These are phyloP conservation scores for Euphrasia confusa DNA, from an alignment of 257 asterid genomes.

Conservation along the genomic window DNA sequence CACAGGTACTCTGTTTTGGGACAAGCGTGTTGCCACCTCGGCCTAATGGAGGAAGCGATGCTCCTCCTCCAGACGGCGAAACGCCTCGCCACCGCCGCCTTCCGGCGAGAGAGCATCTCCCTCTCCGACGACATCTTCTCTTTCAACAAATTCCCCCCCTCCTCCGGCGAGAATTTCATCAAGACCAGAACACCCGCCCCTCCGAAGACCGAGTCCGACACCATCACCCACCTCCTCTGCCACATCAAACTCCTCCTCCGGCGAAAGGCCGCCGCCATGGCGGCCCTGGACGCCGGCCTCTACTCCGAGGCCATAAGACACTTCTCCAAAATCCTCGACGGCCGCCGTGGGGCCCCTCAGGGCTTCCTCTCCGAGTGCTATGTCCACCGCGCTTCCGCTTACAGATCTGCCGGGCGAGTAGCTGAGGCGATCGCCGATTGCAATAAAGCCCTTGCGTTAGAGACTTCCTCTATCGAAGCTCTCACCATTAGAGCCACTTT, in stretches of 20 bases:
- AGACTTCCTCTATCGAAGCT: slow-evolving; percentile 74
- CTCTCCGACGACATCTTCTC: slow-evolving; percentile 78
- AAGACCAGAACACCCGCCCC: slow-evolving; percentile 33
- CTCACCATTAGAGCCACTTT: slow-evolving; percentile 63
- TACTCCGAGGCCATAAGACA: slow-evolving; percentile 62
- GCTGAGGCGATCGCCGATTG: slow-evolving; percentile 78
- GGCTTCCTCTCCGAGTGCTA: slow-evolving; percentile 65
- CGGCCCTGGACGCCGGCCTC: slow-evolving; percentile 70
- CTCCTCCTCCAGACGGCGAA: slow-evolving; percentile 82
- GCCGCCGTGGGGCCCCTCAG: slow-evolving; percentile 76
- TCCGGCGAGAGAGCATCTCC: slow-evolving; percentile 86
- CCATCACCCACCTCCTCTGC: slow-evolving; percentile 56
- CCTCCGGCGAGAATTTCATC: slow-evolving; percentile 33
- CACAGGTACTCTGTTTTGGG: slow-evolving; percentile 80
- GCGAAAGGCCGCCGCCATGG: slow-evolving; percentile 67
- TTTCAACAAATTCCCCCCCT: slow-evolving; percentile 33
- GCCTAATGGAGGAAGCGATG: slow-evolving; percentile 95
- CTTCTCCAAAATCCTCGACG: slow-evolving; percentile 67
- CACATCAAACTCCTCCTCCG: slow-evolving; percentile 70
- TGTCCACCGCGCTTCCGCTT: slow-evolving; percentile 62
- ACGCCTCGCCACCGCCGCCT: slow-evolving; percentile 84
- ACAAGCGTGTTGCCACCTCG: slow-evolving; percentile 91
- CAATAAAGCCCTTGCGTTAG: slow-evolving; percentile 70
- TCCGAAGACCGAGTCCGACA: slow-evolving; percentile 53
- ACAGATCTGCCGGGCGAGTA: slow-evolving; percentile 47